Conservation (phyloP, 257 asterid species). For the Voacanga thouarsii region DNA sequence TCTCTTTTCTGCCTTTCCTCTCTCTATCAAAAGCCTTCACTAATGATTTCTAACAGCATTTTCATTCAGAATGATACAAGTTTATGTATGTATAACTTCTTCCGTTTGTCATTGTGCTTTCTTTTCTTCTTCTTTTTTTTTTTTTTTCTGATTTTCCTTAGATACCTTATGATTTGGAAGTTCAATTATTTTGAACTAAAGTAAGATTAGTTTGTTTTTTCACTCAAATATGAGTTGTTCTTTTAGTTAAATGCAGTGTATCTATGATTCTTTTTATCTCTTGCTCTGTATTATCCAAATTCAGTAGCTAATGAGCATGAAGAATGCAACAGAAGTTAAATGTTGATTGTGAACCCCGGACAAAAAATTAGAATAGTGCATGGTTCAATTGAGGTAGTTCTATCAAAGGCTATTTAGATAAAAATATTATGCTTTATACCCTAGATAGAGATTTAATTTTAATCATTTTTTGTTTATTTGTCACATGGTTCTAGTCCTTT, state of each 20-base stretch:
- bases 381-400: no score
- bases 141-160: no score
- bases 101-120: background rate
- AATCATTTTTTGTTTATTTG: no score
- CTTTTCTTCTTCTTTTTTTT: no score
- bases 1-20: background rate
- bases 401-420: no score
- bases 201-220: background rate
- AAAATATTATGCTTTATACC: no score
- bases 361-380: no score
- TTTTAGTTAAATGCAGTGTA: background rate
- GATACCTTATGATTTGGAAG: background rate
- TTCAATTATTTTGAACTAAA: background rate
- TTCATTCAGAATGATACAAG: background rate
- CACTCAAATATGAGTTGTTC: no score
- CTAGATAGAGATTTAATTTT: no score
- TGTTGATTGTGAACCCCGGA: no score
- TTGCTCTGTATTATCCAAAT: background rate
- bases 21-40: no score
- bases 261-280: background rate
- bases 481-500: slow-evolving; percentile 74
- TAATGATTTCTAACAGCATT: background rate
- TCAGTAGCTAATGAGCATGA: background rate
- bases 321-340: background rate
- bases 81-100: background rate